Base-by-base conservation (phyloP, 75 land plant species). In the Selaginella tamariscina region DNA sequence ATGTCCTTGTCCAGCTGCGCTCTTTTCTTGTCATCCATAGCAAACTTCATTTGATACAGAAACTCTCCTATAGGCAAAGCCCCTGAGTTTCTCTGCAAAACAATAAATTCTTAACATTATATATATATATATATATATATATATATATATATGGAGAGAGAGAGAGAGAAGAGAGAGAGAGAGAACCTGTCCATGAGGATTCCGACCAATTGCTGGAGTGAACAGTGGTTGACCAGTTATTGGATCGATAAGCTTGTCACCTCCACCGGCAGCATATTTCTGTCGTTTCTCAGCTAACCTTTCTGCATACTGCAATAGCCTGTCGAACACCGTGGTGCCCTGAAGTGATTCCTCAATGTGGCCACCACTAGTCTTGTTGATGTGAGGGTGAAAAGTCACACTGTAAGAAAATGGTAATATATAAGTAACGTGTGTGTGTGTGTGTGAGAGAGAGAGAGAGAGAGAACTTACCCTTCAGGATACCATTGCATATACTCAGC, bases 31-130 rank as follows among this genome's bases (percentile, higher is more conserved):
- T 26, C 26, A 5, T 21, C 62, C 23, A 59, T 59, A 21, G 26
- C 23, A 21, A 27, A 59, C 21, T 21, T 26, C 62, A 59, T 59
- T 9, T 26, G 62, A n/a, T 59, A 59, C 21, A 59, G 26, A 59
- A 59, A 59, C 23, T 59, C 26, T 9, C 62, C 62, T 2, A 59
- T 59, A 23, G 62, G 62, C 62, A 59, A 59, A n/a, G n/a, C n/a
- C n/a, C n/a, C n/a, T n/a, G n/a, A n/a, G 21, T 59, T n/a, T n/a
- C 62, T 59, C 62, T 59, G 62, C 26, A 59, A 23, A 27, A 59
- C 8, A 27, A 31, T n/a, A n/a, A n/a, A n/a, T n/a, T n/a, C n/a
- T n/a, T n/a, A n/a, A n/a, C n/a, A n/a, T n/a, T n/a, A n/a, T n/a
- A n/a, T n/a, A n/a, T n/a, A n/a, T n/a, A n/a, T n/a, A n/a, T n/a